These are phyloP conservation scores for Trichoderma koningii DNA, from an alignment of 2,329 filamentous ascomycete genomes.

Conservation along the genomic window DNA sequence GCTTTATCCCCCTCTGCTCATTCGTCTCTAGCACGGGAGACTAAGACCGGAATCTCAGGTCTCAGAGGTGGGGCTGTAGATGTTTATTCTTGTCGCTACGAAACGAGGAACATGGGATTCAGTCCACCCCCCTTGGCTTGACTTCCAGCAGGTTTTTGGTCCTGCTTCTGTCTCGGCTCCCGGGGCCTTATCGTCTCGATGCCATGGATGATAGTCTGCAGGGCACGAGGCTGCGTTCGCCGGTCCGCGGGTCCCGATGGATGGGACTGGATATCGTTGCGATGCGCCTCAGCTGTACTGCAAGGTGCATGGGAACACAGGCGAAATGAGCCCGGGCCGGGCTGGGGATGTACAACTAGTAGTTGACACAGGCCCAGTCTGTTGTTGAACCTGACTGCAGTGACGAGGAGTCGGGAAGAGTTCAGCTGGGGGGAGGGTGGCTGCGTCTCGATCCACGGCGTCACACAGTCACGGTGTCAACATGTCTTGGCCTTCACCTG, in stretches of 20 bases:
- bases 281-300: background rate
- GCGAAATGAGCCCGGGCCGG: conserved; percentile 19
- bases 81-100: background rate
- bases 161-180: background rate
- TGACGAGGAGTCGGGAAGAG: too few species aligned
- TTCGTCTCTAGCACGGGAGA: conserved; percentile 12
- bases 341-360: background rate
- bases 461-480: too few species aligned
- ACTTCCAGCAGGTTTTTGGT: background rate
- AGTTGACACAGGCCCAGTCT: background rate
- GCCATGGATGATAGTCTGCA: background rate
- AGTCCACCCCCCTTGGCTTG: background rate
- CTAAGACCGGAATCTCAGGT: conserved; percentile 4
- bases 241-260: conserved; percentile 17
- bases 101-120: background rate
- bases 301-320: background rate
- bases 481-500: too few species aligned
- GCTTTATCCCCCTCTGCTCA: background rate
- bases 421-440: too few species aligned
- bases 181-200: background rate
- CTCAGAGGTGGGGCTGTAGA: background rate
- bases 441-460: too few species aligned
- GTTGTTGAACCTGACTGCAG: too few species aligned
- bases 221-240: too few species aligned
- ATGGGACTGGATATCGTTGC: background rate